Evolutionary conservation across 2,329 filamentous ascomycete species (phyloP).

Genomic region (Chalaropsis thielavioides): DNA sequence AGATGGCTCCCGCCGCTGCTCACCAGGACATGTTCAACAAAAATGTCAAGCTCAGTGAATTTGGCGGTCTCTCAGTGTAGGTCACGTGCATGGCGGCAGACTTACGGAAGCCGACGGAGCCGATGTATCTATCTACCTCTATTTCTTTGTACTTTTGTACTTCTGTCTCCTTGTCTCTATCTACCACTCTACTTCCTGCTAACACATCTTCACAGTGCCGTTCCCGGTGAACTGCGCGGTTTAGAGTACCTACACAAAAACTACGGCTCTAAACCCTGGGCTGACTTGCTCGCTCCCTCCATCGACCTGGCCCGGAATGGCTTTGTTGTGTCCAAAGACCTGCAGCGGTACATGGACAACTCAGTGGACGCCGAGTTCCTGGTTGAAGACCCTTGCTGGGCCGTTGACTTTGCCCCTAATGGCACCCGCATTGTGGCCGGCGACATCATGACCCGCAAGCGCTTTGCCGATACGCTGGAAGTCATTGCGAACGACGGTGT

Average conservation of each 20-base stretch:
- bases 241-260: slow-evolving; percentile 57
- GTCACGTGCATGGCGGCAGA: slow-evolving; percentile 26
- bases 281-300: slow-evolving; percentile 52
- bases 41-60: slow-evolving; percentile 47
- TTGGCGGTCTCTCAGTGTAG: slow-evolving; percentile 57
- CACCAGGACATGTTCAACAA: slow-evolving; percentile 69
- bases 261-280: slow-evolving; percentile 46
- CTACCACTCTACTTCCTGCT: neutral
- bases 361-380: slow-evolving; percentile 45
- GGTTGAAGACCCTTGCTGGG: slow-evolving; percentile 57
- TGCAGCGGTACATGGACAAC: slow-evolving; percentile 54
- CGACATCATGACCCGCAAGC: slow-evolving; percentile 60
- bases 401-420: slow-evolving; percentile 69
- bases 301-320: slow-evolving; percentile 58
- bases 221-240: slow-evolving; percentile 59
- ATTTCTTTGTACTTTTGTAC: neutral
- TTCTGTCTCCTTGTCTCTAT: slow-evolving; percentile 15
- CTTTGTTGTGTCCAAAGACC: slow-evolving; percentile 56
- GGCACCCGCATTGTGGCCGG: slow-evolving; percentile 50
- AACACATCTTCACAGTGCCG: slow-evolving; percentile 31
- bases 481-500: slow-evolving; percentile 50
- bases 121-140: neutral
- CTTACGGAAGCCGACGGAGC: too few species aligned
- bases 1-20: slow-evolving; percentile 66
- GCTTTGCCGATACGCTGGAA: slow-evolving; percentile 62